These are phyloP conservation scores for Ananas comosus DNA, from an alignment of 176 grass and related monocot species.

Conservation along the genomic window DNA sequence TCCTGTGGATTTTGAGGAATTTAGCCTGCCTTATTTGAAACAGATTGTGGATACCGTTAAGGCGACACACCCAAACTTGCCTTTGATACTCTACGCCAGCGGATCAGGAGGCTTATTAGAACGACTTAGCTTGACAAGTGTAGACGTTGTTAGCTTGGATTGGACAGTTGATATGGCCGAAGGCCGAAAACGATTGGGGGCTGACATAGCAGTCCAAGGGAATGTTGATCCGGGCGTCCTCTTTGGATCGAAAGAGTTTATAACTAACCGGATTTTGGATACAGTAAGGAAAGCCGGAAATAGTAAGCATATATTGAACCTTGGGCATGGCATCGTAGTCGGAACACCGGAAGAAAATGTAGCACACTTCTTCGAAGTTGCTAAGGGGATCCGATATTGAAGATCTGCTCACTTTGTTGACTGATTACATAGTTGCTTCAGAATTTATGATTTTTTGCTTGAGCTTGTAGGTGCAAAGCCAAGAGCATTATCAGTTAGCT, in stretches of 20 bases:
- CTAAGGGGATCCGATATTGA: slow-evolving; percentile 77
- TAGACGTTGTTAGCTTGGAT: slow-evolving; percentile 95
- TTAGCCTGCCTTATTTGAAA: slow-evolving; percentile 86
- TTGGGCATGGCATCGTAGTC: slow-evolving; percentile 92
- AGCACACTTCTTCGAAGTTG: slow-evolving; percentile 95
- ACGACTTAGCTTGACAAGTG: slow-evolving; percentile 67
- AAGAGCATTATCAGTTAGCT: background rate
- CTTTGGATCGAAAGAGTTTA: slow-evolving; percentile 93
- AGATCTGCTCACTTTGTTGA: slow-evolving; percentile 13
- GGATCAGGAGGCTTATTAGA: slow-evolving; percentile 89
- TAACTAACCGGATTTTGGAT: slow-evolving; percentile 63
- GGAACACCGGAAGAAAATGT: slow-evolving; percentile 98
- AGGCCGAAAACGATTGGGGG: slow-evolving; percentile 75
- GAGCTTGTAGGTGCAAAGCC: slow-evolving; percentile 38
- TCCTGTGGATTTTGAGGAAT: slow-evolving; percentile 90
- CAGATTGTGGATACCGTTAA: slow-evolving; percentile 79
- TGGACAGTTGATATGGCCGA: slow-evolving; percentile 98
- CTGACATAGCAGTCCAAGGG: slow-evolving; percentile 76
- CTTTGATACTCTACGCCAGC: slow-evolving; percentile 94
- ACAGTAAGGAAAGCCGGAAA: slow-evolving; percentile 88
- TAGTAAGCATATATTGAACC: slow-evolving; percentile 74
- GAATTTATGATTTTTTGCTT: slow-evolving; percentile 27
- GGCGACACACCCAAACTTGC: slow-evolving; percentile 75
- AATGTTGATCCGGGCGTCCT: slow-evolving; percentile 96
- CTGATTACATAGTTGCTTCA: slow-evolving; percentile 17